Base-by-base conservation (phyloP, 2,329 filamentous ascomycete genomes). In the Fusarium mundagurra region DNA sequence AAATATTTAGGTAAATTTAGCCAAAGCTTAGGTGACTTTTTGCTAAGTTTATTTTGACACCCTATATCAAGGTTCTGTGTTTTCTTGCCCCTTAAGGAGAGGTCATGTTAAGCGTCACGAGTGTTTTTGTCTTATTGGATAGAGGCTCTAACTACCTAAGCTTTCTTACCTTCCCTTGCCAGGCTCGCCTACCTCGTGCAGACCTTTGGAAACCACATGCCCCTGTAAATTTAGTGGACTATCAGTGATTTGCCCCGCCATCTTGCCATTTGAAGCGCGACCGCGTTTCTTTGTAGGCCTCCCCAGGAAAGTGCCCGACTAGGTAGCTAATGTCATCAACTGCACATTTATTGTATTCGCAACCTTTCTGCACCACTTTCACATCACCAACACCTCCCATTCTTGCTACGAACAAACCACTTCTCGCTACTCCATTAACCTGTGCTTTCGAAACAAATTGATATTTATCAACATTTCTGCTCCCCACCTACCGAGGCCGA, bases 161-260 rank as follows among this genome's bases (percentile, higher is more conserved):
- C 17, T 51, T 51, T 51, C 48, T 34, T 33, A 14, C 48, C 11
- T n/a, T 8, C 22, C 22, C 29, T n/a, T n/a, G n/a, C n/a, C n/a
- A n/a, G n/a, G n/a, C n/a, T 33, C 29, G n/a, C 22, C 29, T 33
- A 24, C 29, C 48, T 51, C 27, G 11, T 17, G 16, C 31, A 51
- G 48, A n/a, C 31, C 48, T 53, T 27, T 38, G 33, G 33, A 51
- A 17, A 33, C 14, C 18, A 34, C 29, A 24, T 29, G 17, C 53
- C 68, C 63, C 67, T 64, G 71, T 61, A 22, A 20, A 9, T 60
- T 67, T 61, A 29, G 47, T 29, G 61, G 48, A 36, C 45, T 63
- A 41, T 72, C 38, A 72, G 62, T 65, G 67, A 61, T 31, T 34
- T 74, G 72, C 71, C 72, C 72, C 72, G 51, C 72, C 57, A 69